These are phyloP conservation scores for Zygoascus bituminiphila DNA, from an alignment of 805 yeast species.

Conservation along the genomic window DNA sequence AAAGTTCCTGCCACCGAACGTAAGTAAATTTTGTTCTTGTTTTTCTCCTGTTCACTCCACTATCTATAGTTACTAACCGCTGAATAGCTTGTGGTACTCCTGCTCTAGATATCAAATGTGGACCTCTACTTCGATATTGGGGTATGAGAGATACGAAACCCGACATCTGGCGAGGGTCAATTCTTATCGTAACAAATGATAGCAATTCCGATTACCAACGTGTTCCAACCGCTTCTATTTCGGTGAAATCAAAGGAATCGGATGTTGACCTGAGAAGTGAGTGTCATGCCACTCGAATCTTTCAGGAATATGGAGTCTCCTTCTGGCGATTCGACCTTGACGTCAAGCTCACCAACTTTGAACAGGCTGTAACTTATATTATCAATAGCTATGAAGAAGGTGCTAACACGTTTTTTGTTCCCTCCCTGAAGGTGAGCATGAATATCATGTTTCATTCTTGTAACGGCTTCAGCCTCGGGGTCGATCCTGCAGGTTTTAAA, in stretches of 20 bases:
- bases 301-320: constrained; percentile 37
- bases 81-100: constrained; percentile 15
- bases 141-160: constrained; percentile 49
- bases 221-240: constrained; percentile 26
- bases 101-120: constrained; percentile 31
- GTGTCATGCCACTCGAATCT: constrained; percentile 36
- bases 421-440: constrained; percentile 58
- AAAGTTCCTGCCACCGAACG: not conserved
- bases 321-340: constrained; percentile 63
- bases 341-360: constrained; percentile 39
- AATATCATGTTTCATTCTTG: constrained; percentile 80
- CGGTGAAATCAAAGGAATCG: not conserved
- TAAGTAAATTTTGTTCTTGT: not conserved
- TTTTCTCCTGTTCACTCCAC: not conserved
- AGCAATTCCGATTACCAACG: constrained; percentile 18
- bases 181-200: constrained; percentile 55
- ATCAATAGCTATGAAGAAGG: constrained; percentile 39
- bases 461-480: constrained; percentile 77
- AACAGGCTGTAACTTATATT: constrained; percentile 56
- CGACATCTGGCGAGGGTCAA: constrained; percentile 55
- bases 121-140: constrained; percentile 66
- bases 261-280: not conserved
- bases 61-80: not conserved
- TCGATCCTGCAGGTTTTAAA: constrained; percentile 56
- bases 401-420: constrained; percentile 62